phyloP scores from a whole-genome alignment of 2,329 filamentous ascomycete genomes.

The Cladosporium sphaerospermum region DNA sequence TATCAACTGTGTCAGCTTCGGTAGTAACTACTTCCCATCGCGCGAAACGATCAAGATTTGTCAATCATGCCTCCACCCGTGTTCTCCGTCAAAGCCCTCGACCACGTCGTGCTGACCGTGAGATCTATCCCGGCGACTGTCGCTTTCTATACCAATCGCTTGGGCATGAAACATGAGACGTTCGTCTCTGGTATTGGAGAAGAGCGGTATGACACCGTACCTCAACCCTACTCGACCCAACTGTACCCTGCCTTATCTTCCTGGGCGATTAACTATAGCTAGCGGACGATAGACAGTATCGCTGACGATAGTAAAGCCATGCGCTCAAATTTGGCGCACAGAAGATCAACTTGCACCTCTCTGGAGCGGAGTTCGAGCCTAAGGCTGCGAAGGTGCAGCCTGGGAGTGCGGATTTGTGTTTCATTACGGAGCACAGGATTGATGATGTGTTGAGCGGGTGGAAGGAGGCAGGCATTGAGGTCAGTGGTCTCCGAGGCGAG shows the following conservation, averaged over 20 bases:
- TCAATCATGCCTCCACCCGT: constrained; percentile 7
- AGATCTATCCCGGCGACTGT: constrained; percentile 44
- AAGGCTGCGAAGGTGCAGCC: constrained; percentile 50
- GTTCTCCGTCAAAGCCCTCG: constrained; percentile 40
- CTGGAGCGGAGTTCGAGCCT: constrained; percentile 54
- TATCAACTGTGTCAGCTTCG: too few species aligned
- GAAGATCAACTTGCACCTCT: constrained; percentile 57
- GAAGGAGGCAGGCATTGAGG: constrained; percentile 40
- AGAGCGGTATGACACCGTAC: constrained; percentile 17
- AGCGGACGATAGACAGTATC: too few species aligned
- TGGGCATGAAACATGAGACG: constrained; percentile 52
- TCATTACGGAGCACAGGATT: constrained; percentile 49
- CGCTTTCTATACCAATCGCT: constrained; percentile 49
- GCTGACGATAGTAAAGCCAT: constrained; percentile 32
- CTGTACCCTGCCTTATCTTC: constrained; percentile 26
- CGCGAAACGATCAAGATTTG: too few species aligned
- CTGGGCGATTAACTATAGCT: too few species aligned
- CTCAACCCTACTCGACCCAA: constrained; percentile 9
- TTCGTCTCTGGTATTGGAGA: constrained; percentile 38
- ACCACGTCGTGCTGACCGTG: constrained; percentile 58
- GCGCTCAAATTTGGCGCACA: constrained; percentile 52
- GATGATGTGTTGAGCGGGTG: constrained; percentile 41
- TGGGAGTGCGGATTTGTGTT: constrained; percentile 56
- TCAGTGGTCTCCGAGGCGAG: constrained; percentile 17
- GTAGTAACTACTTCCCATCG: too few species aligned